These are phyloP conservation scores for Clarireedia hainanense DNA, from an alignment of 2,329 filamentous ascomycete species.

Conservation along the genomic window DNA sequence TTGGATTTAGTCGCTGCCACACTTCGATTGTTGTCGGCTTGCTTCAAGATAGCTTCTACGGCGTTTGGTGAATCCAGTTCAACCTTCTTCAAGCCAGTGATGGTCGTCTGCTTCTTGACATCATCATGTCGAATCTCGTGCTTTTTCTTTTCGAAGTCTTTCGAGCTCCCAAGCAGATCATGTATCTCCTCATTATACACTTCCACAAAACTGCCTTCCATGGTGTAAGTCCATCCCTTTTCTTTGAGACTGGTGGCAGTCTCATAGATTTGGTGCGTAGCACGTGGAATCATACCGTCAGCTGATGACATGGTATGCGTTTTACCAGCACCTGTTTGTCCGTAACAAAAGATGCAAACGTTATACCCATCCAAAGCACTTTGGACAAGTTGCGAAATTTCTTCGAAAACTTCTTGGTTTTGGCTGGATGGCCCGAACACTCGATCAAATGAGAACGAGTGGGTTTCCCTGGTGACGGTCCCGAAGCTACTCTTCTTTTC, in stretches of 20 bases:
- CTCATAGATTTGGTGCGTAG: conserved; percentile 88
- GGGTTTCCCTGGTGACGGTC: conserved; percentile 66
- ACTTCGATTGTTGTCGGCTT: conserved; percentile 78
- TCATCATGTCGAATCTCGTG: conserved; percentile 87
- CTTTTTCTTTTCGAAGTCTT: conserved; percentile 70
- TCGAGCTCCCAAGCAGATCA: conserved; percentile 70
- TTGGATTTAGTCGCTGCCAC: conserved; percentile 98
- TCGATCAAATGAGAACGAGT: conserved; percentile 85
- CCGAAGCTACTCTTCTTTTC: conserved; percentile 78
- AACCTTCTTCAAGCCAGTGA: conserved; percentile 73
- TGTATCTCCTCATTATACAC: conserved; percentile 98
- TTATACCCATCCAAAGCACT: conserved; percentile 96
- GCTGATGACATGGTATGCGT: conserved; percentile 89
- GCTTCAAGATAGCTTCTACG: conserved; percentile 71
- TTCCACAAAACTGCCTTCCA: conserved; percentile 93
- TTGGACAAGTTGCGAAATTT: conserved; percentile 95
- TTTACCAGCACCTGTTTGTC: conserved; percentile 94
- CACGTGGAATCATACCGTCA: conserved; percentile 92
- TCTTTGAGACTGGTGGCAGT: conserved; percentile 76
- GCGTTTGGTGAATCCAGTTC: conserved; percentile 69
- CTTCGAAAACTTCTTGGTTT: conserved; percentile 85
- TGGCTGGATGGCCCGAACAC: conserved; percentile 73
- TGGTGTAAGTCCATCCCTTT: conserved; percentile 89
- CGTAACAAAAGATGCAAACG: conserved; percentile 98
- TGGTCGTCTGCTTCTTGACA: conserved; percentile 68